A percentile compares a stretch with the other conserved stretches of the same genome.
phyloP scores from a whole-genome alignment of 2,329 filamentous ascomycete species.

The Xylaria sp. region DNA sequence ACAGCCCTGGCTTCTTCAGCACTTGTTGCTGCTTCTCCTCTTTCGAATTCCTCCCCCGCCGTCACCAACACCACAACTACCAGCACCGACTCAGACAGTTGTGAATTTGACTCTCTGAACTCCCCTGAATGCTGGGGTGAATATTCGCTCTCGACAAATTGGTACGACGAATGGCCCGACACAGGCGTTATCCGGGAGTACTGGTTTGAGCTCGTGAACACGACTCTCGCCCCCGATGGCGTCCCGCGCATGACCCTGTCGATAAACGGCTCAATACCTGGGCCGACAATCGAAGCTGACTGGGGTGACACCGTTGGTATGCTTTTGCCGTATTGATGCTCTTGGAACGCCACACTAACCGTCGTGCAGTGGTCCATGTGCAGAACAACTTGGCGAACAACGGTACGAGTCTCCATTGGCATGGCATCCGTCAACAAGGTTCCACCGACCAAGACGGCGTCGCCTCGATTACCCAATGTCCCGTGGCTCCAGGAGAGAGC shows the following conservation, averaged over 20 bases:
- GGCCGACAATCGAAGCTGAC: slow-evolving; percentile 50
- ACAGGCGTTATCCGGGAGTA: slow-evolving; percentile 49
- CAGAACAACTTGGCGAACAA: slow-evolving; percentile 49
- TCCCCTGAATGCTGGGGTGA: slow-evolving; percentile 42
- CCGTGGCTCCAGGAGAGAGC: slow-evolving; percentile 45
- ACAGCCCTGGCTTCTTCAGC: slow-evolving; percentile 17
- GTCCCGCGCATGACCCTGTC: slow-evolving; percentile 38
- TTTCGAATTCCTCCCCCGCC: slow-evolving; percentile 1
- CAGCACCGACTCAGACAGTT: slow-evolving; percentile 12
- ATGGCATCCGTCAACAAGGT: slow-evolving; percentile 53
- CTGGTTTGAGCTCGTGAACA: slow-evolving; percentile 39
- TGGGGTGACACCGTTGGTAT: slow-evolving; percentile 36
- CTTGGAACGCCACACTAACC: slow-evolving; percentile 15
- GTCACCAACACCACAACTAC: no score
- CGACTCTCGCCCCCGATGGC: slow-evolving; percentile 43
- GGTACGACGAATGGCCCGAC: slow-evolving; percentile 36
- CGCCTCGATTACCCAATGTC: slow-evolving; percentile 43
- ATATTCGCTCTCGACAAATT: slow-evolving; percentile 45
- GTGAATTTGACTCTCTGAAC: slow-evolving; percentile 27
- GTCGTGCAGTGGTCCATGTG: slow-evolving; percentile 44
- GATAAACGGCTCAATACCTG: slow-evolving; percentile 55
- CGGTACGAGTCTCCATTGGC: slow-evolving; percentile 58
- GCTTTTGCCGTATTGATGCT: neutral
- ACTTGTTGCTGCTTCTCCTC: slow-evolving; percentile 22
- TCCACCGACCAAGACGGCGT: slow-evolving; percentile 54